Evolutionary conservation across 768 basidiomycete genomes (phyloP), one percentile per base, ranked within the genome.

Genomic region (Cystofilobasidium capitatum): DNA sequence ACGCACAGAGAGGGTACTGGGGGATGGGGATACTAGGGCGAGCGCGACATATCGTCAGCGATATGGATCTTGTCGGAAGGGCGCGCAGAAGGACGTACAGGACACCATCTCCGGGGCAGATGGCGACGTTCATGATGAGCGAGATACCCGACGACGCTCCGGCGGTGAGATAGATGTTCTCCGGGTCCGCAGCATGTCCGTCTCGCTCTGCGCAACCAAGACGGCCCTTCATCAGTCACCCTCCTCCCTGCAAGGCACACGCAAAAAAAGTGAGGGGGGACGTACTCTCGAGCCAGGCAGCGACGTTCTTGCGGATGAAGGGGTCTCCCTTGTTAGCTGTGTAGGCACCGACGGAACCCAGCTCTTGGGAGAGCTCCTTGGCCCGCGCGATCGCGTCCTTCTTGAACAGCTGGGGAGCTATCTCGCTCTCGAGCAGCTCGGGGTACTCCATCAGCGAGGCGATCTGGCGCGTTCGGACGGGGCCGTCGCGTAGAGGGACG

Each of bases 141-240:
- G 88, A 86, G n/a, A 99, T 93, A 62, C 94, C 96, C 16, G 86
- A 85, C 26, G 92, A 96, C 24, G 96, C 94, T 47, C 94, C 96
- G 31, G 85, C 88, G 22, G 94, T 98, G 49, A 99, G 84, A 82
- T 91, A 99, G 77, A 99, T 94, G 75, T 87, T 81, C 63, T 83
- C 83, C 2, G 91, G 88, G 75, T 88, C 78, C 22, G 91, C 82
- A 3, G 91, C 86, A 77, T 85, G 86, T 14, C 91, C 92, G 75
- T 98, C 94, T 58, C 94, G 90, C 64, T 86, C 91, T 94, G 69
- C 10, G 10, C 4, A 3, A 33, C 40, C 10, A 42, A 10, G 40
- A 10, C 40, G 22, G 14, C 29, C 22, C 20, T 6, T n/a, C 45
- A 49, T 12, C 45, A 6, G 20, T 49, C 10, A n/a, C 8, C 20